Evolutionary conservation across 768 basidiomycete genomes (phyloP).

Genomic region (Imleria badia): DNA sequence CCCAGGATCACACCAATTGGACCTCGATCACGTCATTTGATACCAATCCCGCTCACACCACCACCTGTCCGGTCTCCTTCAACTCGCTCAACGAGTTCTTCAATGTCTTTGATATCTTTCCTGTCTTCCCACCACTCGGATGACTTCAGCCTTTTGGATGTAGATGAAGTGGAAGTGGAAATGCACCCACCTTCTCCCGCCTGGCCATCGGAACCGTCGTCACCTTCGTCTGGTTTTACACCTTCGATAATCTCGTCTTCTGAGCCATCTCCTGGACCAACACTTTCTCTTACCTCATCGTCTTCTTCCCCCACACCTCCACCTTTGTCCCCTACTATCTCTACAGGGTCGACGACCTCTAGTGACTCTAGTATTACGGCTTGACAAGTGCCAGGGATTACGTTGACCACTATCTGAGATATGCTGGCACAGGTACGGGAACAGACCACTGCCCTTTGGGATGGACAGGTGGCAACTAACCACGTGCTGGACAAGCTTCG

Average conservation of each 20-base stretch:
- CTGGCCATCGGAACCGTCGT: slow-evolving; percentile 34
- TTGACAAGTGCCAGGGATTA: slow-evolving; percentile 33
- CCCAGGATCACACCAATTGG: slow-evolving; percentile 26
- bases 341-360: slow-evolving; percentile 29
- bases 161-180: slow-evolving; percentile 26
- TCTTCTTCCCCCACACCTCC: slow-evolving; percentile 35
- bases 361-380: slow-evolving; percentile 36
- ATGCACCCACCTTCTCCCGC: slow-evolving; percentile 35
- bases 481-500: slow-evolving; percentile 63
- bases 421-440: slow-evolving; percentile 59
- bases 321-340: slow-evolving; percentile 38
- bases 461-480: slow-evolving; percentile 61
- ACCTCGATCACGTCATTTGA: slow-evolving; percentile 25
- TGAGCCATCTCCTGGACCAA: slow-evolving; percentile 35
- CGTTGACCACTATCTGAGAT: slow-evolving; percentile 47
- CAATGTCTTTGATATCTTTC: slow-evolving; percentile 46
- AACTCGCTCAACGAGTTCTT: slow-evolving; percentile 36
- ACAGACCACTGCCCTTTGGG: slow-evolving; percentile 57
- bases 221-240: slow-evolving; percentile 27
- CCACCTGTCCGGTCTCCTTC: slow-evolving; percentile 44
- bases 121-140: slow-evolving; percentile 74
- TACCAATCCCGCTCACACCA: slow-evolving; percentile 41
- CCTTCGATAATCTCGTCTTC: slow-evolving; percentile 35
- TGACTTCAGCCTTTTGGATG: slow-evolving; percentile 49
- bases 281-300: slow-evolving; percentile 40